These are phyloP conservation scores for Candida mattraensis DNA, from an alignment of 805 yeast species.

Conservation along the genomic window DNA sequence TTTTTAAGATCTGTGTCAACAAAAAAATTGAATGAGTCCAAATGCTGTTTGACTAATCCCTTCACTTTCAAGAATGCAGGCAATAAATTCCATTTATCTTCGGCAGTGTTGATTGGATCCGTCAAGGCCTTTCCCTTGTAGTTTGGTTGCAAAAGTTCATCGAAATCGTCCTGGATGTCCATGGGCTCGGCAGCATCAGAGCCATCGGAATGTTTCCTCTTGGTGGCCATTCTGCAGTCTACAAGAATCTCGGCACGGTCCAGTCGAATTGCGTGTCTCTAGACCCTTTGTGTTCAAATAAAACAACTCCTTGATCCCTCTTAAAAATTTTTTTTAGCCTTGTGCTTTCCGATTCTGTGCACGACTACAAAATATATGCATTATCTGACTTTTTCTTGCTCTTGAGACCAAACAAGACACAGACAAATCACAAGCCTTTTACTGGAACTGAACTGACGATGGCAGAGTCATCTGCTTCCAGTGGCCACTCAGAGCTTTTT, in stretches of 20 bases:
- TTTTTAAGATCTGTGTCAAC: conserved; percentile 92
- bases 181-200: conserved; percentile 7
- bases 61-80: conserved; percentile 96
- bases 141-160: conserved; percentile 72
- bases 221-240: conserved; percentile 4
- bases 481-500: conserved; percentile 38
- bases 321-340: conserved; percentile 2
- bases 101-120: conserved; percentile 87
- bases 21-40: conserved; percentile 97
- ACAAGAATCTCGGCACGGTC: too few relatives aligned
- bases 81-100: conserved; percentile 93
- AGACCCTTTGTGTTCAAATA: too few relatives aligned
- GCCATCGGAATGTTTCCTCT: conserved; percentile 1
- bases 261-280: too few relatives aligned
- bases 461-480: conserved; percentile 10
- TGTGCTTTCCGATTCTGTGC: background rate
- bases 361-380: too few relatives aligned
- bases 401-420: background rate
- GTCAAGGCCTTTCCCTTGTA: conserved; percentile 85
- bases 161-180: conserved; percentile 52
- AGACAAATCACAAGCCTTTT: background rate
- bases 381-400: too few relatives aligned
- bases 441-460: conserved; percentile 2
- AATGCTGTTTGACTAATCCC: conserved; percentile 94
- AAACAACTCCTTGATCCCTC: conserved; percentile 4